phyloP scores from a whole-genome alignment of 371 early-diverging fungal species.

The Mucor indicus region DNA sequence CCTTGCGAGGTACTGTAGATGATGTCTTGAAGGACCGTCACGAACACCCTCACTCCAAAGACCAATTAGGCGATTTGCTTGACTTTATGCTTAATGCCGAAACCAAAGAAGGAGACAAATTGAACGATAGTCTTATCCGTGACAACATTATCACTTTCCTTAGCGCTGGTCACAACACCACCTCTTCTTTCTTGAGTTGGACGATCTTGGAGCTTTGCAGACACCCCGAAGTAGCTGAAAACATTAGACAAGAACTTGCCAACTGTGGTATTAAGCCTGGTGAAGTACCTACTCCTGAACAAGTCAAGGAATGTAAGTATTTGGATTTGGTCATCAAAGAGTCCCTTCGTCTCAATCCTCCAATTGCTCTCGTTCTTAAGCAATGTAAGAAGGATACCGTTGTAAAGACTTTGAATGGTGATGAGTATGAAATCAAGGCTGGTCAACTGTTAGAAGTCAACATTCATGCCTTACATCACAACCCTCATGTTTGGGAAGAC shows the following conservation, averaged over 20 bases:
- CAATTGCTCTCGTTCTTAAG: conserved; percentile 42
- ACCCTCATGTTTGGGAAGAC: conserved; percentile 26
- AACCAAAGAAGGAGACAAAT: conserved; percentile 13
- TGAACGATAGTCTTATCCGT: conserved; percentile 35
- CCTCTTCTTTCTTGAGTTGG: conserved; percentile 37
- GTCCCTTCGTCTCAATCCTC: conserved; percentile 39
- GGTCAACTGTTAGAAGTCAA: conserved; percentile 33
- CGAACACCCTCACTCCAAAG: background rate
- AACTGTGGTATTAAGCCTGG: conserved; percentile 26
- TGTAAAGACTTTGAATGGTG: conserved; percentile 27
- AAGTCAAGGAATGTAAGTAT: conserved; percentile 38
- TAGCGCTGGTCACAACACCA: conserved; percentile 43
- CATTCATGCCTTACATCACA: conserved; percentile 29
- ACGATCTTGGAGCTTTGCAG: conserved; percentile 23
- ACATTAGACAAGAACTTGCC: conserved; percentile 37
- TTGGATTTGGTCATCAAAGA: conserved; percentile 37
- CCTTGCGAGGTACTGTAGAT: conserved; percentile 14
- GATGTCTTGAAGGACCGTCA: conserved; percentile 18
- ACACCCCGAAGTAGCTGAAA: conserved; percentile 28
- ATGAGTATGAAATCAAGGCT: conserved; percentile 20
- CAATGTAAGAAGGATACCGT: conserved; percentile 32
- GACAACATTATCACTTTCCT: conserved; percentile 44
- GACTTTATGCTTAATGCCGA: conserved; percentile 45
- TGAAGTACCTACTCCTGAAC: conserved; percentile 27
- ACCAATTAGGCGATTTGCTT: conserved; percentile 29